Evolutionary conservation across 179 eudicot genomes (phyloP), one percentile per base, ranked within the genome.

Genomic region (Heliamphora pulchella): DNA sequence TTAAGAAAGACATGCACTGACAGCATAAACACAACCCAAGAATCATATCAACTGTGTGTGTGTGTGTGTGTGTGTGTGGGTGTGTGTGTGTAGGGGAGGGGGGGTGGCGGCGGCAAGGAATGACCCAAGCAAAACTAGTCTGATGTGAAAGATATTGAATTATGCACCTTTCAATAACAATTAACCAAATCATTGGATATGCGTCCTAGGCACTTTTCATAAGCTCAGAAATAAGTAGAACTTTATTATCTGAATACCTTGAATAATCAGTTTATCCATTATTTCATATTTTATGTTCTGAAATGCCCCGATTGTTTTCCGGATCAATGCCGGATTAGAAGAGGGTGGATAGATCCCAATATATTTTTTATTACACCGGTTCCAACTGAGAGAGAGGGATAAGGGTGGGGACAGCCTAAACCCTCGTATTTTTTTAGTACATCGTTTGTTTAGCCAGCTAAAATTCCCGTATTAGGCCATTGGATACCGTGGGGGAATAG

Each of bases 1-100:
- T 17, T 17, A 7, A 57, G 10, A 74, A 74, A 54, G 50, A 17
- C 22, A 53, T 53, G 76, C 61, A 4, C 8, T 10, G 4, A 14
- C 31, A 72, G 62, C 50, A 71, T 8, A 22, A 71, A 70, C 50
- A 71, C 31, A 71, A 48, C 39, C 74, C 74, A 67, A 13, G 48
- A 41, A 67, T 67, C 71, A 67, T 15, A 67, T 41, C 47, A 67
- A 67, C 8, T 65, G 44, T 41, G 11, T 10, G 44, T 13, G 31
- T 2, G 11, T 65, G 31, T 31, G 31, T 31, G 31, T 0, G 31
- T 31, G 31, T 31, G 31, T 31, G 31, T 31, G n/a, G n/a, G n/a
- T n/a, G n/a, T n/a, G n/a, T n/a, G n/a, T n/a, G n/a, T n/a, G n/a
- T n/a, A 31, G 31, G 31, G 31, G 31, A 31, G 31, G 31, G 31